phyloP scores from a whole-genome alignment of 768 basidiomycete species.

The Sistotremastrum niveocremeum region DNA sequence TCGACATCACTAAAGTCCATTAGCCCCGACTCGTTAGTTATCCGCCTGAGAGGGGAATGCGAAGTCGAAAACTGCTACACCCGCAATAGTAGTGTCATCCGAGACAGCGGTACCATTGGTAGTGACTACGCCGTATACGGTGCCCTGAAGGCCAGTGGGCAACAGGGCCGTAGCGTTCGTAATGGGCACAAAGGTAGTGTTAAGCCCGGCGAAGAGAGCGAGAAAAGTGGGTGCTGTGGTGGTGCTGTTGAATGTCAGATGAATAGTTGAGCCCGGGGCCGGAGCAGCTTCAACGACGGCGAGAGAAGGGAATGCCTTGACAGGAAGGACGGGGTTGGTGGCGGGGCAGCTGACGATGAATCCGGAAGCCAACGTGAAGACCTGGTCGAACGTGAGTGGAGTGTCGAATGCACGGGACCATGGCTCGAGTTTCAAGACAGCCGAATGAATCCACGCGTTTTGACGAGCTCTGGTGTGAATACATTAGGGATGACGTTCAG shows the following conservation, averaged over 20 bases:
- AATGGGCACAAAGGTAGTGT: conserved; percentile 27
- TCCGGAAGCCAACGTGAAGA: conserved; percentile 24
- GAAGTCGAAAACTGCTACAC: conserved; percentile 35
- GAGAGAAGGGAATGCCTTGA: conserved; percentile 40
- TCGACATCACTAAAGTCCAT: no score
- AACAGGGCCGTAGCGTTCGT: conserved; percentile 21
- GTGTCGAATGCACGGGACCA: conserved; percentile 51
- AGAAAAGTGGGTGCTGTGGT: conserved; percentile 20
- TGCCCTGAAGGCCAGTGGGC: conserved; percentile 31
- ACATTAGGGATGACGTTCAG: not conserved
- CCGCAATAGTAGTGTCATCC: conserved; percentile 42
- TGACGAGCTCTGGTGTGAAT: conserved; percentile 30
- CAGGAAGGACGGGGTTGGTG: conserved; percentile 32
- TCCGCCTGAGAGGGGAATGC: conserved; percentile 9
- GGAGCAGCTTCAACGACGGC: conserved; percentile 16
- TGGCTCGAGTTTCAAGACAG: conserved; percentile 31
- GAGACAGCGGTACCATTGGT: conserved; percentile 22
- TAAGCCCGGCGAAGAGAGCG: conserved; percentile 37
- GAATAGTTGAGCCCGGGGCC: conserved; percentile 16
- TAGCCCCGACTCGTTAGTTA: no score
- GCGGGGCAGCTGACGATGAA: conserved; percentile 43
- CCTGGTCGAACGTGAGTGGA: conserved; percentile 27
- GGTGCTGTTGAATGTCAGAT: conserved; percentile 13
- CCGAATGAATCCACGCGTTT: conserved; percentile 44
- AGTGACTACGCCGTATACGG: conserved; percentile 36